Percentiles rank a stretch among this genome's conserved stretches.
Evolutionary conservation across 164 flowering plant genomes (phyloP).

Genomic region (Platanus orientalis): DNA sequence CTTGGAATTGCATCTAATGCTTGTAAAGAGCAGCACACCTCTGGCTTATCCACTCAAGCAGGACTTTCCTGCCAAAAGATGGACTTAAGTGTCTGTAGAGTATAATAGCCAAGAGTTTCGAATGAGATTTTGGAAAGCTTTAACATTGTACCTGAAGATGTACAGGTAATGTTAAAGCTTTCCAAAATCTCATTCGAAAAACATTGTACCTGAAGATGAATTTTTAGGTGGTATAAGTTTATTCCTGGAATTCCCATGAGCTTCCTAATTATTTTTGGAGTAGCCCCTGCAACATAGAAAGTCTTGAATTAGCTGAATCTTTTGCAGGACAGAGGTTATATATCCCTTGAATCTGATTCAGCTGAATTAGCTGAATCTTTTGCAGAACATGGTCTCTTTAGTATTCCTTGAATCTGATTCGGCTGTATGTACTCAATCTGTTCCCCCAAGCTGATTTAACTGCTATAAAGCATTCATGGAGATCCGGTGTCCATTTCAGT

Average conservation of each 20-base stretch:
- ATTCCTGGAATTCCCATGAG: conserved; percentile 99
- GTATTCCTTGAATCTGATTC: conserved; percentile 7
- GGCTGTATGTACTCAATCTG: conserved; percentile 61
- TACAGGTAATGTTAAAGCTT: conserved; percentile 31
- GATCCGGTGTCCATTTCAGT: conserved; percentile 91
- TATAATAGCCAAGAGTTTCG: not conserved
- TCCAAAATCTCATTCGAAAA: not conserved
- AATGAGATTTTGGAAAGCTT: not conserved
- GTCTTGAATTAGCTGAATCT: conserved; percentile 11
- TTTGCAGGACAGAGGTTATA: not conserved
- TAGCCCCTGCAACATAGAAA: conserved; percentile 66
- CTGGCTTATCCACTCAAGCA: too few relatives aligned
- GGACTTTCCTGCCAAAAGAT: too few relatives aligned
- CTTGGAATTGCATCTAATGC: too few relatives aligned
- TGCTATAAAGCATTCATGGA: conserved; percentile 82
- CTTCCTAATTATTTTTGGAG: conserved; percentile 93
- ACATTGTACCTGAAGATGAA: conserved; percentile 81
- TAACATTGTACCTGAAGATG: conserved; percentile 40
- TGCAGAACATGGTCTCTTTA: conserved; percentile 7
- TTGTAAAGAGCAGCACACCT: too few relatives aligned
- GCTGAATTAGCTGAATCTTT: too few relatives aligned
- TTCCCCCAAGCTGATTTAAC: conserved; percentile 89
- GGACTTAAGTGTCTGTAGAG: conserved; percentile 10
- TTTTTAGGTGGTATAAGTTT: conserved; percentile 83
- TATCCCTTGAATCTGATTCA: conserved; percentile 3